phyloP scores from a whole-genome alignment of 805 yeast species.

The Candida incommunis region DNA sequence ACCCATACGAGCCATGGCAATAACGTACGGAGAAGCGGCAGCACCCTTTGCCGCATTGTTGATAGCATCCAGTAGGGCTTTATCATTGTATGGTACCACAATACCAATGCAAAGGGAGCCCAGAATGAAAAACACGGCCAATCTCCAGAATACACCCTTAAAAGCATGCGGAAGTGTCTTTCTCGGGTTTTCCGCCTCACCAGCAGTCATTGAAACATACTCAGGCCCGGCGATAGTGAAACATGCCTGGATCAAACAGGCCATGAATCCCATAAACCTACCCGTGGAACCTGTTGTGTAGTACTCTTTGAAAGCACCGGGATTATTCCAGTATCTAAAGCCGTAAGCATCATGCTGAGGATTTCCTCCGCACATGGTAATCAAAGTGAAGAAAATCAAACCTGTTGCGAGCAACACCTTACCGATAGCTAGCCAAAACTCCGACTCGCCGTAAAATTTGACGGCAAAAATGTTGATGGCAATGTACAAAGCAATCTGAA shows the following conservation, averaged over 20 bases:
- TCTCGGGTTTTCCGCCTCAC: conserved; percentile 43
- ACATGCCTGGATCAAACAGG: conserved; percentile 55
- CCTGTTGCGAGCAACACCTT: conserved; percentile 68
- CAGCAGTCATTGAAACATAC: conserved; percentile 40
- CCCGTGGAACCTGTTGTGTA: conserved; percentile 44
- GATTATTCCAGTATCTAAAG: conserved; percentile 39
- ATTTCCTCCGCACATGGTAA: conserved; percentile 82
- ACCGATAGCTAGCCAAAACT: conserved; percentile 64
- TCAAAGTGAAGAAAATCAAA: conserved; percentile 55
- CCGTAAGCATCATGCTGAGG: conserved; percentile 54
- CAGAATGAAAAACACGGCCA: conserved; percentile 35
- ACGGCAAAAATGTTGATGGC: conserved; percentile 62
- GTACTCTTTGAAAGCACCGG: conserved; percentile 45
- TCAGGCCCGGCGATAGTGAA: conserved; percentile 51
- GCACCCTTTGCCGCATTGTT: conserved; percentile 37
- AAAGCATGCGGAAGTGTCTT: conserved; percentile 43
- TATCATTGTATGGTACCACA: conserved; percentile 39
- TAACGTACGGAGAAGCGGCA: conserved; percentile 37
- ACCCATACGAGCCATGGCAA: conserved; percentile 31
- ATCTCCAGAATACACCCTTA: conserved; percentile 37
- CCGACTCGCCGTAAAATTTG: conserved; percentile 63
- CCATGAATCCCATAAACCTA: conserved; percentile 56
- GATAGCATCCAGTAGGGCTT: conserved; percentile 25
- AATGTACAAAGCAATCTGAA: conserved; percentile 51
- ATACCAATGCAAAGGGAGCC: conserved; percentile 39